Percentiles rank a stretch among this genome's conserved stretches.
Conservation (phyloP, 2,329 filamentous ascomycete species). For the Trichoderma sp. region DNA sequence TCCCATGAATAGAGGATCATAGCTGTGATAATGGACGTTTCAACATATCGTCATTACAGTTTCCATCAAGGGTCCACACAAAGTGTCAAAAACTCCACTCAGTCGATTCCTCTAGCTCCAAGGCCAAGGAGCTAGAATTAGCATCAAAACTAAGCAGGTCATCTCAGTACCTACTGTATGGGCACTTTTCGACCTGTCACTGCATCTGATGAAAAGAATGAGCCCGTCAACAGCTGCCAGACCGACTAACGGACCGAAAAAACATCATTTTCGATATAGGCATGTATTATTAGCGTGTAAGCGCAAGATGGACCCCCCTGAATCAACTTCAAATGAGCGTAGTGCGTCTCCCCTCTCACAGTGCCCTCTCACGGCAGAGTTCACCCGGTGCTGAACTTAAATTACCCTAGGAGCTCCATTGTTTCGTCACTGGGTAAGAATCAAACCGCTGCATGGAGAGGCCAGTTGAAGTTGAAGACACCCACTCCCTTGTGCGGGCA, state of each 20-base stretch:
- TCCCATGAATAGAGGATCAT: neutral
- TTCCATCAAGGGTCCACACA: neutral
- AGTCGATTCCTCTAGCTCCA: neutral
- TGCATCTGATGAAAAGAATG: neutral
- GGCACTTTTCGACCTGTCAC: neutral
- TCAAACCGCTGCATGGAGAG: neutral
- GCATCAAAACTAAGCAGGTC: neutral
- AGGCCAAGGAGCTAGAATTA: neutral
- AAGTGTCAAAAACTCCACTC: neutral
- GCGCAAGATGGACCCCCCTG: neutral
- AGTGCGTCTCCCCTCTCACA: neutral
- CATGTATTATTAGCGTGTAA: neutral
- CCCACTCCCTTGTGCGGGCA: constrained; percentile 5
- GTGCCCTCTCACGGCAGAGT: neutral
- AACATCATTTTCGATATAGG: neutral
- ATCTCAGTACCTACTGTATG: neutral
- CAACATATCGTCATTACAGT: neutral
- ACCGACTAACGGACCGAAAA: neutral
- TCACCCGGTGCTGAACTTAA: neutral
- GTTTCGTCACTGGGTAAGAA: neutral
- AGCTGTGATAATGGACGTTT: neutral
- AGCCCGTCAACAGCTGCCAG: neutral
- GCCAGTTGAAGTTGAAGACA: neutral
- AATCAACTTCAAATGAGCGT: neutral
- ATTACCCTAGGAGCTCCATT: neutral